phyloP scores from a whole-genome alignment of 1,284 basidiomycete species.

The Earliella scabrosa region DNA sequence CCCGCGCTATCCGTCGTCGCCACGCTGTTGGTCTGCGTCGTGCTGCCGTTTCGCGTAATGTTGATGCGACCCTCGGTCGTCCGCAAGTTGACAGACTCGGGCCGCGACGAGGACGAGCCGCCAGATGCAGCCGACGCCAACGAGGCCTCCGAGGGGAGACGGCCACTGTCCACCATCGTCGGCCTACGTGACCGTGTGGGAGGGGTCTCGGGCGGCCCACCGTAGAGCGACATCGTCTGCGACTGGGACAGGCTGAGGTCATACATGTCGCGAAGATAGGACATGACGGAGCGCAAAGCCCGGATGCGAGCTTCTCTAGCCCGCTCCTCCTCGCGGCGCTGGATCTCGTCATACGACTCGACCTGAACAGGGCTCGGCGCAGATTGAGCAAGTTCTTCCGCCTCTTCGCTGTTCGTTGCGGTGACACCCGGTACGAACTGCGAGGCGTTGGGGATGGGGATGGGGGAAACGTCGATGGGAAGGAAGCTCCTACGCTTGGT shows the following conservation, averaged over 20 bases:
- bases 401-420: slow-evolving; percentile 48
- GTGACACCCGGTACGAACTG: slow-evolving; percentile 61
- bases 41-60: slow-evolving; percentile 56
- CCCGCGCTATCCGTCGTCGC: slow-evolving; percentile 74
- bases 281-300: slow-evolving; percentile 89
- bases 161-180: slow-evolving; percentile 60
- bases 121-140: slow-evolving; percentile 30
- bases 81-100: slow-evolving; percentile 56
- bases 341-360: slow-evolving; percentile 47
- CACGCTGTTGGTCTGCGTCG: slow-evolving; percentile 70
- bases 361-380: slow-evolving; percentile 50
- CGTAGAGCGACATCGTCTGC: slow-evolving; percentile 52
- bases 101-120: slow-evolving; percentile 26
- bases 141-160: slow-evolving; percentile 52
- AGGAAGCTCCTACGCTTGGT: slow-evolving; percentile 85
- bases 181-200: slow-evolving; percentile 61
- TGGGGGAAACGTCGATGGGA: slow-evolving; percentile 70
- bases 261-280: slow-evolving; percentile 93
- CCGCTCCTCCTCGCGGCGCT: slow-evolving; percentile 71
- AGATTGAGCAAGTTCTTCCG: slow-evolving; percentile 32
- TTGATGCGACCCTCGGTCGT: slow-evolving; percentile 62
- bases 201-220: slow-evolving; percentile 37
- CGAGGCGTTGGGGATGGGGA: slow-evolving; percentile 64
- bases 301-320: slow-evolving; percentile 71
- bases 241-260: slow-evolving; percentile 75